These are phyloP conservation scores for Pyrenula massariospora DNA, from an alignment of 495 filamentous ascomycete species.

Conservation along the genomic window DNA sequence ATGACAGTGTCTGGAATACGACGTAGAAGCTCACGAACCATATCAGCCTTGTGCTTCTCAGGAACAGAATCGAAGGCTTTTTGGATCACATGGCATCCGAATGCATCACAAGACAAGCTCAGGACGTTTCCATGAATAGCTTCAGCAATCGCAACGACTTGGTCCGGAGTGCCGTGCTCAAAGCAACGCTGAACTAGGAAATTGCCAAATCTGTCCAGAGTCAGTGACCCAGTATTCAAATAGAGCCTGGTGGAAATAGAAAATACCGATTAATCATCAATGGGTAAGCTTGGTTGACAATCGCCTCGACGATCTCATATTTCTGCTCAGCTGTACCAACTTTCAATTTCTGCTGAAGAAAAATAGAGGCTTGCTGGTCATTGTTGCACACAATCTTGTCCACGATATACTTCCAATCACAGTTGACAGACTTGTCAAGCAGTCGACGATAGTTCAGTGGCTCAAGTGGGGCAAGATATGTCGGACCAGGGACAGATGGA, in stretches of 20 bases:
- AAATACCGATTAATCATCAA: slow-evolving; percentile 78
- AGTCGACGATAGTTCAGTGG: slow-evolving; percentile 96
- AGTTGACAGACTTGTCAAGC: slow-evolving; percentile 89
- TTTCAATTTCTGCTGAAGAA: slow-evolving; percentile 97
- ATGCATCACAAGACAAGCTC: slow-evolving; percentile 92
- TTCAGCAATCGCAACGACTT: slow-evolving; percentile 89
- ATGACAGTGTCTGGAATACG: slow-evolving; percentile 96
- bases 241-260: slow-evolving; percentile 23
- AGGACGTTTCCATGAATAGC: slow-evolving; percentile 91
- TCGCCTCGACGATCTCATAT: slow-evolving; percentile 91
- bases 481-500: slow-evolving; percentile 46
- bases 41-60: slow-evolving; percentile 93
- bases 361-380: slow-evolving; percentile 97
- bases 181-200: slow-evolving; percentile 98
- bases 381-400: slow-evolving; percentile 99
- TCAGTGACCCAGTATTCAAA: neutral
- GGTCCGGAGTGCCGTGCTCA: slow-evolving; percentile 91
- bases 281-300: slow-evolving; percentile 89
- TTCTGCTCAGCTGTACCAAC: slow-evolving; percentile 92
- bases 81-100: slow-evolving; percentile 96
- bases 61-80: slow-evolving; percentile 97
- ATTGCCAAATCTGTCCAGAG: slow-evolving; percentile 50
- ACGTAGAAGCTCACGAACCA: slow-evolving; percentile 93
- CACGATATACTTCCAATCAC: slow-evolving; percentile 99
- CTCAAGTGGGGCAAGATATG: slow-evolving; percentile 76